Evolutionary conservation across 2,329 filamentous ascomycete species (phyloP), one percentile per base, ranked within the genome.

Genomic region (Ophiostoma piceae): DNA sequence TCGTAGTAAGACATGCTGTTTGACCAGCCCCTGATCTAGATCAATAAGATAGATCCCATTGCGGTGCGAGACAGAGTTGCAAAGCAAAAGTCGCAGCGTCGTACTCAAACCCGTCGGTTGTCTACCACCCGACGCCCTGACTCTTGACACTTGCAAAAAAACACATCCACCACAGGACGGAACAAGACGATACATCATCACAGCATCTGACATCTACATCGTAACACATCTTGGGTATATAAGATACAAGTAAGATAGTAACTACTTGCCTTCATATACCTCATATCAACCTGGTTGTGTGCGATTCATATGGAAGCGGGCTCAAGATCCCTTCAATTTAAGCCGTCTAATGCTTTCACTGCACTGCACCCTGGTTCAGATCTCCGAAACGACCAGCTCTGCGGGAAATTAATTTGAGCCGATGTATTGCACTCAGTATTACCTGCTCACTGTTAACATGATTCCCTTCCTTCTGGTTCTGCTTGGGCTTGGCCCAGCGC

Each of bases 11-110:
- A 32, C 26, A 32, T 62, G 1, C 14, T 62, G 57, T 62, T 62
- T 62, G 16, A 62, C 57, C 12, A 62, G 8, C 57, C 57, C 57
- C 57, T 62, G 57, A 62, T 62, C 57, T n/a, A 57, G n/a, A 57
- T 57, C 51, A 22, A 8, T n/a, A 11, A 9, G 51, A 26, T 57
- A 29, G 26, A n/a, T 16, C 16, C 7, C 57, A 32, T 16, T 62
- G 57, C 26, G 57, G 14, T 16, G 9, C 11, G 57, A 62, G 57
- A 62, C 26, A 60, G 22, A 60, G 7, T 26, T 7, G n/a, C n/a
- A 14, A n/a, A 57, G 51, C 26, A 62, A 19, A 26, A 62, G 4
- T n/a, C 19, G 16, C 11, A 62, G 26, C 16, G 22, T 32, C 57
- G 26, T 32, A 19, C 6, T 32, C 22, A 16, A 16, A 32, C 22